These are phyloP conservation scores for Amphicarpaea edgeworthii DNA, from an alignment of 306 rosid species.

Conservation along the genomic window DNA sequence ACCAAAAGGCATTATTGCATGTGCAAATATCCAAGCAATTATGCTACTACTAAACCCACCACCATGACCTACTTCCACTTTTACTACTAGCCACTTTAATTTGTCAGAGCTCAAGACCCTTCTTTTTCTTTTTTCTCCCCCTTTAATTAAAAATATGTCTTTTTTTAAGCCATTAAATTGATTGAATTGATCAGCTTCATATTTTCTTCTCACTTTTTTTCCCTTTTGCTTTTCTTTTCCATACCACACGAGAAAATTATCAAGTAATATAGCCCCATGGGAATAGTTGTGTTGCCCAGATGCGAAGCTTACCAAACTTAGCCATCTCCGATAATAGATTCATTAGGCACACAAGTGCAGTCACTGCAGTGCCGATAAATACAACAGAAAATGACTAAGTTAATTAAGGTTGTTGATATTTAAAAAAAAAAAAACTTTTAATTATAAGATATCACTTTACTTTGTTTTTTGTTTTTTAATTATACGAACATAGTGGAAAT, in stretches of 20 bases:
- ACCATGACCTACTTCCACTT: conserved; percentile 50
- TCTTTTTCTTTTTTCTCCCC: not conserved
- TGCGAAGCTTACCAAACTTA: not conserved
- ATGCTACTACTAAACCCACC: conserved; percentile 35
- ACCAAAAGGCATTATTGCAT: conserved; percentile 58
- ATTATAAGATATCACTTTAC: too few species aligned
- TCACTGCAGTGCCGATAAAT: not conserved
- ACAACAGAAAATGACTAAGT: not conserved
- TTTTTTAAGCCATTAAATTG: conserved; percentile 32
- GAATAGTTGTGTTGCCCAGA: not conserved
- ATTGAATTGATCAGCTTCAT: conserved; percentile 1
- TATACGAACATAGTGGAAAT: too few species aligned
- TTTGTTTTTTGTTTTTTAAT: too few species aligned
- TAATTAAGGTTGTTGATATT: too few species aligned
- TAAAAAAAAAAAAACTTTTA: too few species aligned
- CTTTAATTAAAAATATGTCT: conserved; percentile 19
- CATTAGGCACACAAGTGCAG: not conserved
- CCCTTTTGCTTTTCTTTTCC: conserved; percentile 42
- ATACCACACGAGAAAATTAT: not conserved
- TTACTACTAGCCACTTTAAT: conserved; percentile 44
- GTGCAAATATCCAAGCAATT: conserved; percentile 54
- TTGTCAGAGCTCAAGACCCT: conserved; percentile 21
- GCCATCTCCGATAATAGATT: not conserved
- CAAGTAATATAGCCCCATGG: not conserved
- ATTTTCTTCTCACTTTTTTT: not conserved